phyloP scores from a whole-genome alignment of 768 basidiomycete species.

The Filobasidium floriforme region DNA sequence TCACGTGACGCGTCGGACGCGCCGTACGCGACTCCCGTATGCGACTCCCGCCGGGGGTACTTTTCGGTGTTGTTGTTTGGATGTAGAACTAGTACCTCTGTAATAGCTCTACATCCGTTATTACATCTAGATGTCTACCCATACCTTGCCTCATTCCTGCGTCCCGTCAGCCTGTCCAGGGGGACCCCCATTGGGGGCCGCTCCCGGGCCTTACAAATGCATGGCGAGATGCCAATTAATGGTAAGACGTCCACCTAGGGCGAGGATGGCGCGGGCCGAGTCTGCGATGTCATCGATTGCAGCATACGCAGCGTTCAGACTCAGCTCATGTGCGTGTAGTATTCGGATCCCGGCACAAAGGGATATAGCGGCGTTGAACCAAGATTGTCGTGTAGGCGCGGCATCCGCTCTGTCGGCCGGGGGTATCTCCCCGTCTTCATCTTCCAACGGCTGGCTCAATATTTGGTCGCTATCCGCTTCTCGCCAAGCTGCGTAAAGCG shows the following conservation, averaged over 20 bases:
- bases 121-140: no score
- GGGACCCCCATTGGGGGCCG: no score
- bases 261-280: neutral
- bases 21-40: no score
- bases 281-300: neutral
- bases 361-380: neutral
- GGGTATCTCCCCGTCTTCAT: neutral
- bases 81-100: no score
- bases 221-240: slow-evolving; percentile 11
- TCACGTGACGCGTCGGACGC: no score
- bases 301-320: neutral
- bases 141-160: no score
- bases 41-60: no score
- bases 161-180: no score
- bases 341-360: neutral
- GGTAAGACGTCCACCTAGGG: neutral
- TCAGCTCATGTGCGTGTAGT: neutral
- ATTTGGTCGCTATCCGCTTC: neutral
- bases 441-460: neutral
- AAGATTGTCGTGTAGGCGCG: neutral
- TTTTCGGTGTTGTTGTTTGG: no score
- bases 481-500: neutral
- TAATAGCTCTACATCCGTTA: no score
- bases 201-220: no score
- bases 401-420: no score